Conservation (phyloP, 306 rosid species). For the Prunus kanzakura region DNA sequence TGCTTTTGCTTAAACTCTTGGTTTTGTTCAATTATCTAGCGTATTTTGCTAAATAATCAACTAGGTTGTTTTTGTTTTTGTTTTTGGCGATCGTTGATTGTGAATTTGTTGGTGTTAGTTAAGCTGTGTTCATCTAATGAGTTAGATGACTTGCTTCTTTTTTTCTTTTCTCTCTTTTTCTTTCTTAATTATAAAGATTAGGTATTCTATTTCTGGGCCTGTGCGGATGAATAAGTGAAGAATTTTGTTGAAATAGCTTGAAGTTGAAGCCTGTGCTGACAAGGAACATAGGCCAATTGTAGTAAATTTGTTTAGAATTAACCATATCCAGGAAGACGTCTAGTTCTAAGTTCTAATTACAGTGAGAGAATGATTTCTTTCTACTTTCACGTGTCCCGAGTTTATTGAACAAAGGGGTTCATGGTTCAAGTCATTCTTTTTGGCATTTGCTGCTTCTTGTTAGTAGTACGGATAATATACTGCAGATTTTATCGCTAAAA, state of each 20-base stretch:
- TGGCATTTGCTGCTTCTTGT: background rate
- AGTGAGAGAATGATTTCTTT: background rate
- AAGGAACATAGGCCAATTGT: background rate
- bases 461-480: background rate
- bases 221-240: background rate
- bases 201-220: background rate
- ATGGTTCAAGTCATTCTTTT: background rate
- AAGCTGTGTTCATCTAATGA: background rate
- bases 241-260: background rate
- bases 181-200: background rate
- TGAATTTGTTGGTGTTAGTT: background rate
- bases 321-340: background rate
- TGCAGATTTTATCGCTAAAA: background rate
- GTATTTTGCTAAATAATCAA: conserved; percentile 5
- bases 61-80: background rate
- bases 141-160: background rate
- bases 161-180: background rate
- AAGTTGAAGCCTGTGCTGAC: background rate
- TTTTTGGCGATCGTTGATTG: background rate
- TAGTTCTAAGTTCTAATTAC: background rate
- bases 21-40: background rate
- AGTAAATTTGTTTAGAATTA: background rate
- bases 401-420: background rate
- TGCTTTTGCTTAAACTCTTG: background rate
- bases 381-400: background rate